Evolutionary conservation across 2,329 filamentous ascomycete genomes (phyloP).

Genomic region (Arachnomyces sp.): DNA sequence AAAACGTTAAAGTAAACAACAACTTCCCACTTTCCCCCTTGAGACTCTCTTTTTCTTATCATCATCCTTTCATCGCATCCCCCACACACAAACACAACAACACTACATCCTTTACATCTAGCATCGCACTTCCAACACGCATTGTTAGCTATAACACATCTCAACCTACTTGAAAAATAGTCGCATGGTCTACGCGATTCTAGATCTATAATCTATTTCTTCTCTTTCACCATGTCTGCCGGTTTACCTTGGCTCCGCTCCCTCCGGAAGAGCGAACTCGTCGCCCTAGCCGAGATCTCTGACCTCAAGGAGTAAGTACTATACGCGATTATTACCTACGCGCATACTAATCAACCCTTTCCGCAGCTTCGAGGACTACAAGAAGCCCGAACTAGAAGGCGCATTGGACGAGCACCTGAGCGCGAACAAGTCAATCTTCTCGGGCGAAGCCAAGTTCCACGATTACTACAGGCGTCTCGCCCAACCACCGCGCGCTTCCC

Average conservation of each 20-base stretch:
- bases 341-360: not conserved
- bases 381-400: constrained; percentile 71
- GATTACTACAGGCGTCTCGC: constrained; percentile 61
- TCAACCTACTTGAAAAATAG: constrained; percentile 9
- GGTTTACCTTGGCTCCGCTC: constrained; percentile 65
- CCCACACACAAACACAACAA: constrained; percentile 7
- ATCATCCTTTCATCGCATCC: not conserved
- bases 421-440: constrained; percentile 58
- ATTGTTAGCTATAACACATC: no score
- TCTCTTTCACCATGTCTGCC: constrained; percentile 49
- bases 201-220: constrained; percentile 16
- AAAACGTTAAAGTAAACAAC: constrained; percentile 25
- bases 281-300: constrained; percentile 62
- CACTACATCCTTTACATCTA: not conserved
- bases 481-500: constrained; percentile 35
- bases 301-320: constrained; percentile 63
- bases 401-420: constrained; percentile 66
- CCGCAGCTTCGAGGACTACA: constrained; percentile 57
- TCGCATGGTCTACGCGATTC: constrained; percentile 45
- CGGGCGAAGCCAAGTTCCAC: constrained; percentile 55
- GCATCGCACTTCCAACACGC: not conserved
- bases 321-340: not conserved
- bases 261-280: constrained; percentile 74
- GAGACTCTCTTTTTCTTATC: constrained; percentile 13
- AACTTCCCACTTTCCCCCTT: constrained; percentile 10